phyloP scores from a whole-genome alignment of 2,329 filamentous ascomycete species.

The Apiospora malaysiana region DNA sequence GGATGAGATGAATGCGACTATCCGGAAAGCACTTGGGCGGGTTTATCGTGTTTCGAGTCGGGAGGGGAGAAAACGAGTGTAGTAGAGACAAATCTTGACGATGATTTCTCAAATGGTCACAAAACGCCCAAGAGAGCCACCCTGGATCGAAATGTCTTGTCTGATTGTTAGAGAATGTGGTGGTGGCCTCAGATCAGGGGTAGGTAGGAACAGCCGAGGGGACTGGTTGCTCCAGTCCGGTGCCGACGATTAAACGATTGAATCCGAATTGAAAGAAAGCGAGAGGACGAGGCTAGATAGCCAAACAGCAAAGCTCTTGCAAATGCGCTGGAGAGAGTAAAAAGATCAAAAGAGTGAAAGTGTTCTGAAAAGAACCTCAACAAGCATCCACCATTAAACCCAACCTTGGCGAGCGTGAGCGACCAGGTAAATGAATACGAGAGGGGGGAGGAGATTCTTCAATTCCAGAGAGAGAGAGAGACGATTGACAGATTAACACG shows the following conservation, averaged over 20 bases:
- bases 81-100: slow-evolving; percentile 25
- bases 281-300: slow-evolving; percentile 29
- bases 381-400: slow-evolving; percentile 8
- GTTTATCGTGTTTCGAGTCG: slow-evolving; percentile 25
- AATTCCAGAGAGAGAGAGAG: background rate
- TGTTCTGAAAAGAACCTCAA: slow-evolving; percentile 19
- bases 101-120: slow-evolving; percentile 23
- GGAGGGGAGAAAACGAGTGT: slow-evolving; percentile 33
- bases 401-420: slow-evolving; percentile 1
- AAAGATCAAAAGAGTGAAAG: slow-evolving; percentile 21
- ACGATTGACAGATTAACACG: slow-evolving; percentile 2
- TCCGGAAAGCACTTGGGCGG: background rate
- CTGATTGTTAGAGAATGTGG: slow-evolving; percentile 35
- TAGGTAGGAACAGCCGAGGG: slow-evolving; percentile 25
- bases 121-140: slow-evolving; percentile 20
- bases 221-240: slow-evolving; percentile 30
- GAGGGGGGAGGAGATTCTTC: slow-evolving; percentile 10
- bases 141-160: slow-evolving; percentile 29
- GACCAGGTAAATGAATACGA: slow-evolving; percentile 13
- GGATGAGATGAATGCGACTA: slow-evolving; percentile 14
- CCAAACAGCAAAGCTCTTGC: slow-evolving; percentile 20
- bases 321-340: slow-evolving; percentile 22
- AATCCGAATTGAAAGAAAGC: slow-evolving; percentile 33
- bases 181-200: slow-evolving; percentile 39
- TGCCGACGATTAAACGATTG: slow-evolving; percentile 10